Evolutionary conservation across 306 rosid species (phyloP).

Genomic region (Pachyrhizus erosus): DNA sequence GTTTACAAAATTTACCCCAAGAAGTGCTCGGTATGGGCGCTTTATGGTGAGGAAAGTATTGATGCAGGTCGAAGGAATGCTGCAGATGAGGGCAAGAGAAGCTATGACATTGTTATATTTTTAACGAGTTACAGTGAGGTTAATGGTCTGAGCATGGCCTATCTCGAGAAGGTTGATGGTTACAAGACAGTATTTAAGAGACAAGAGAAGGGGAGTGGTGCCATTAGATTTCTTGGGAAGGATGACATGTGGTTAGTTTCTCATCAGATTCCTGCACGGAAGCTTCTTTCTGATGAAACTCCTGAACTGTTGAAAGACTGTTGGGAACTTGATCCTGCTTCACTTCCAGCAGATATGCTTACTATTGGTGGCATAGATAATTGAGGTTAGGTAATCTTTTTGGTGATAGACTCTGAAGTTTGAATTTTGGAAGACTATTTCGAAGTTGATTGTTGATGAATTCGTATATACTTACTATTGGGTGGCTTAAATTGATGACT

Average conservation of each 20-base stretch:
- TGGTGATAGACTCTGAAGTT: slow-evolving; percentile 46
- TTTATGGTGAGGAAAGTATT: slow-evolving; percentile 57
- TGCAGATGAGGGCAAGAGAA: slow-evolving; percentile 45
- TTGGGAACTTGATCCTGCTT: slow-evolving; percentile 99
- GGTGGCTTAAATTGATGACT: slow-evolving; percentile 27
- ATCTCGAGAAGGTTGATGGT: slow-evolving; percentile 90
- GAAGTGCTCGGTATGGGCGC: slow-evolving; percentile 96
- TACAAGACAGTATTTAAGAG: slow-evolving; percentile 85
- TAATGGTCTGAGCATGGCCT: slow-evolving; percentile 80
- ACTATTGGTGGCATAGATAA: slow-evolving; percentile 46
- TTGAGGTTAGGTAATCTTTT: slow-evolving; percentile 56
- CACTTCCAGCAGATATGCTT: slow-evolving; percentile 83
- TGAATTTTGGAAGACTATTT: slow-evolving; percentile 56
- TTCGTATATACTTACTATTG: slow-evolving; percentile 56
- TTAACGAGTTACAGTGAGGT: slow-evolving; percentile 77
- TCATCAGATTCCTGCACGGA: slow-evolving; percentile 89
- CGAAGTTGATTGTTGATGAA: slow-evolving; percentile 75
- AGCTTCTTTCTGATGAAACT: slow-evolving; percentile 64
- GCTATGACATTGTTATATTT: slow-evolving; percentile 71
- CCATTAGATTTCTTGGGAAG: slow-evolving; percentile 67
- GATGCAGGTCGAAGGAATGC: no score
- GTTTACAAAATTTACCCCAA: slow-evolving; percentile 78
- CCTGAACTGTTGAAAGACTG: slow-evolving; percentile 66
- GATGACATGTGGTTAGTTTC: slow-evolving; percentile 66
- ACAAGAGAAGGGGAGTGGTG: slow-evolving; percentile 72